Conservation (phyloP, 1,139 yeast species). For the Pichia norvegensis region DNA sequence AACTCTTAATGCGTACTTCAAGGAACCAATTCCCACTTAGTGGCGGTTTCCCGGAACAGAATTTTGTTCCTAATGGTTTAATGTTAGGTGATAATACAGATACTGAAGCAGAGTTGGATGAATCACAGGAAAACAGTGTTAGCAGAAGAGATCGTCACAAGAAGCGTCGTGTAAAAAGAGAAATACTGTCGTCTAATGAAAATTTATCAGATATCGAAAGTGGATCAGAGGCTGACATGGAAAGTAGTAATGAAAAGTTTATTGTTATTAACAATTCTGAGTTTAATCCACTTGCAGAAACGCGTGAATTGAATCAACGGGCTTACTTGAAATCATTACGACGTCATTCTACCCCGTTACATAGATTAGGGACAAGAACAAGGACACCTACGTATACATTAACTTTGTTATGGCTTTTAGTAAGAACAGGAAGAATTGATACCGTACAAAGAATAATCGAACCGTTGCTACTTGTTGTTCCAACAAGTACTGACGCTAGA, state of each 20-base stretch:
- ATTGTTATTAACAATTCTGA: slow-evolving; percentile 3
- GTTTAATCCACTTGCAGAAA: slow-evolving; percentile 4
- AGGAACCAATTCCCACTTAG: slow-evolving; percentile 7
- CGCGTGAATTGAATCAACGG: slow-evolving; percentile 6
- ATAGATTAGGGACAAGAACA: slow-evolving; percentile 30
- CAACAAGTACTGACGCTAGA: slow-evolving; percentile 26
- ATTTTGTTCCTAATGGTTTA: slow-evolving; percentile 6
- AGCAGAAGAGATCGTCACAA: not conserved
- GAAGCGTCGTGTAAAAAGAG: not conserved
- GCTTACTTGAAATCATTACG: slow-evolving; percentile 2
- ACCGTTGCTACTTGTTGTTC: slow-evolving; percentile 37
- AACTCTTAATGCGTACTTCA: slow-evolving; percentile 10
- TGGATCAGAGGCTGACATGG: not conserved
- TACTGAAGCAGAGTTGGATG: not conserved
- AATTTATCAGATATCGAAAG: not conserved
- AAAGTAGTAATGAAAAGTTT: not conserved
- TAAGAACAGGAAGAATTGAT: slow-evolving; percentile 23
- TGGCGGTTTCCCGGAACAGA: slow-evolving; percentile 14
- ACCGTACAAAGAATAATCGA: slow-evolving; percentile 27
- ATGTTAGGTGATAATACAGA: not conserved
- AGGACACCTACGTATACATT: slow-evolving; percentile 31
- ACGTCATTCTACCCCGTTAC: slow-evolving; percentile 26
- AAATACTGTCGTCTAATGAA: not conserved
- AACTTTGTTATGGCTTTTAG: slow-evolving; percentile 31
- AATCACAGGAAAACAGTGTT: not conserved